Conservation (phyloP, 176 grass and related monocot genomes). For the Pontederia paniculata region DNA sequence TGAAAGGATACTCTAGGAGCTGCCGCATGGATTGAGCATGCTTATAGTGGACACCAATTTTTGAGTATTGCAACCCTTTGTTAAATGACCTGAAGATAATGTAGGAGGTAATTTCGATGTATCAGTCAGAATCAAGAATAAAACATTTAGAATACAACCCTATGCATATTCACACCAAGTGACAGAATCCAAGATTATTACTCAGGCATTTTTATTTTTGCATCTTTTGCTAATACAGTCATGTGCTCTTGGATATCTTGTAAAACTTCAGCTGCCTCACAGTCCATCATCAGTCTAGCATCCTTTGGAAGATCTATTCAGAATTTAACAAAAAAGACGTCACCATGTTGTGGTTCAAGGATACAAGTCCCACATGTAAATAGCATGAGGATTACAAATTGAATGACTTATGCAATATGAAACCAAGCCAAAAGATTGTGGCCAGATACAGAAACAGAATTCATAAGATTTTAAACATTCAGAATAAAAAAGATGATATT, state of each 20-base stretch:
- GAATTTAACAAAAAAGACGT: constrained; percentile 20
- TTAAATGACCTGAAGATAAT: constrained; percentile 53
- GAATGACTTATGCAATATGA: neutral
- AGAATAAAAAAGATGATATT: neutral
- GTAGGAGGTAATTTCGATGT: constrained; percentile 6
- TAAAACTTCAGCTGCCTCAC: constrained; percentile 72
- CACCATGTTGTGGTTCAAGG: neutral
- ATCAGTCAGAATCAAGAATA: neutral
- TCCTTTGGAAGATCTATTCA: constrained; percentile 61
- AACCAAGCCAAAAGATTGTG: neutral
- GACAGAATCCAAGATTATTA: constrained; percentile 22
- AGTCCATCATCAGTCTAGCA: constrained; percentile 65
- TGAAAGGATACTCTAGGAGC: constrained; percentile 62
- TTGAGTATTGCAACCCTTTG: constrained; percentile 76
- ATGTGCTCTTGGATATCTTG: constrained; percentile 86
- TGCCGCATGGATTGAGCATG: constrained; percentile 48
- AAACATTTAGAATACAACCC: constrained; percentile 1
- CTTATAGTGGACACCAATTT: constrained; percentile 47
- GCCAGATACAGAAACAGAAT: neutral
- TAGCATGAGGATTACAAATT: neutral
- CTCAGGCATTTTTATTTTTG: constrained; percentile 84
- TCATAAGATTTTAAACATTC: neutral
- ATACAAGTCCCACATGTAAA: neutral
- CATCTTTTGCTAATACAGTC: constrained; percentile 88
- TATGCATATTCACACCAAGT: neutral